phyloP scores from a whole-genome alignment of 1,139 yeast species.

The Magnusiomyces magnusii region DNA sequence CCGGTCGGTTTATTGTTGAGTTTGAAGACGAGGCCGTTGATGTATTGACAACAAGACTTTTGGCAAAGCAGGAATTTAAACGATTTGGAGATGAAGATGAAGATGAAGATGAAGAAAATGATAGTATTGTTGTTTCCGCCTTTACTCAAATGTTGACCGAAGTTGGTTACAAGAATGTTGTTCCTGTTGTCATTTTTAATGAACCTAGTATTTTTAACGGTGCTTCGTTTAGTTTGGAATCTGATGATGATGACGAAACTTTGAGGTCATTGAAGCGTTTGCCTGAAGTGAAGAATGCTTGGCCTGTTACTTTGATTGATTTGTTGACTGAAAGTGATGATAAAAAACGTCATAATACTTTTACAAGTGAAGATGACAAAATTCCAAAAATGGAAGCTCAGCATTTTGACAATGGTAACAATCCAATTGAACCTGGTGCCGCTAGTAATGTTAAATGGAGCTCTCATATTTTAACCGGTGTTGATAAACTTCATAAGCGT shows the following conservation, averaged over 20 bases:
- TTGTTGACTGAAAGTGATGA: too few species aligned
- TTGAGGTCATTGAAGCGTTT: not conserved
- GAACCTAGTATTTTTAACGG: conserved; percentile 4
- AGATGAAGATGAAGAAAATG: not conserved
- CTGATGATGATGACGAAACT: not conserved
- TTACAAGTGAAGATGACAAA: not conserved
- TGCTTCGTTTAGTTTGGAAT: conserved; percentile 1
- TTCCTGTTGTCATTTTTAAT: conserved; percentile 3
- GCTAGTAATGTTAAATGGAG: conserved; percentile 13
- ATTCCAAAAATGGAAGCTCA: conserved; percentile 17
- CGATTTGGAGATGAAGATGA: not conserved
- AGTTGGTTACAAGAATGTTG: not conserved
- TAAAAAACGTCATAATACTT: not conserved
- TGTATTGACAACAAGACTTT: not conserved
- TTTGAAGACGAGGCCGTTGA: conserved; percentile 2
- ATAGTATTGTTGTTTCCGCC: conserved; percentile 1
- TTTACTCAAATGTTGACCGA: not conserved
- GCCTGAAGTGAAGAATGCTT: conserved; percentile 11
- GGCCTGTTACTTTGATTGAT: too few species aligned
- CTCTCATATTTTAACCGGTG: conserved; percentile 19
- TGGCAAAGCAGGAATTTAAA: conserved; percentile 1
- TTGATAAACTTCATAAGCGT: conserved; percentile 16
- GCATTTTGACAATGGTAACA: conserved; percentile 16
- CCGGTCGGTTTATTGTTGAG: conserved; percentile 10
- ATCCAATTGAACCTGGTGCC: too few species aligned